Evolutionary conservation across 192 early-diverging fungal genomes (phyloP), one percentile per base, ranked within the genome.

Genomic region (Pilaira anomala): DNA sequence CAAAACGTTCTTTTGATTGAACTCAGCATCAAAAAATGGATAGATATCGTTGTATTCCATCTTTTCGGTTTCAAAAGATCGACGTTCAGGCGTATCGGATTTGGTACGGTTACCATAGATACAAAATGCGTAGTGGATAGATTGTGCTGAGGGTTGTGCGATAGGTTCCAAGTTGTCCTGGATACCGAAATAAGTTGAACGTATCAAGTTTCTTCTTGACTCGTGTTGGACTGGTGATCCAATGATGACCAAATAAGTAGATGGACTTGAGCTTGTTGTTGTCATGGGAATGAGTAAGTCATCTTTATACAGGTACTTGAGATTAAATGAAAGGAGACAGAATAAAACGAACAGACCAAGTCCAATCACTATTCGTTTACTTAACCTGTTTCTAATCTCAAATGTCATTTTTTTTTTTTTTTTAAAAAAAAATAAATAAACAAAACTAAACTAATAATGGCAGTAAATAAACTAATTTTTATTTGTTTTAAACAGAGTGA

Each of bases 11-110:
- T 13, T 12, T 41, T 66, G 52, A 42, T 60, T 61, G 48, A 71
- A 66, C 3, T 30, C 52, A 28, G 25, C 33, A 12, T 18, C 30
- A 11, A 61, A 69, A 48, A 28, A 30, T 42, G 75, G 63, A n/a
- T 53, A 51, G 42, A 75, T 51, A 53, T 84, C 82, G 41, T 76
- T 71, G 66, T 60, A 84, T 68, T 84, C 82, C 63, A 81, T 81
- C 4, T 69, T 69, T 60, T 84, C 82, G 7, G 72, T 69, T 41
- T 74, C 67, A 41, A 59, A 81, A 39, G 30, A 68, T 53, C 48
- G 69, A 49, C 44, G 63, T 53, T 24, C 68, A 59, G 48, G 65
- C 46, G 56, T 63, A 16, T 25, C 24, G 5, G 64, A 11, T 11
- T 26, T 14, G 3, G 64, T 54, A 6, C 18, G 13, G 22, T 25